phyloP scores from a whole-genome alignment of 495 filamentous ascomycete species.

The Penicillium cinerascens region DNA sequence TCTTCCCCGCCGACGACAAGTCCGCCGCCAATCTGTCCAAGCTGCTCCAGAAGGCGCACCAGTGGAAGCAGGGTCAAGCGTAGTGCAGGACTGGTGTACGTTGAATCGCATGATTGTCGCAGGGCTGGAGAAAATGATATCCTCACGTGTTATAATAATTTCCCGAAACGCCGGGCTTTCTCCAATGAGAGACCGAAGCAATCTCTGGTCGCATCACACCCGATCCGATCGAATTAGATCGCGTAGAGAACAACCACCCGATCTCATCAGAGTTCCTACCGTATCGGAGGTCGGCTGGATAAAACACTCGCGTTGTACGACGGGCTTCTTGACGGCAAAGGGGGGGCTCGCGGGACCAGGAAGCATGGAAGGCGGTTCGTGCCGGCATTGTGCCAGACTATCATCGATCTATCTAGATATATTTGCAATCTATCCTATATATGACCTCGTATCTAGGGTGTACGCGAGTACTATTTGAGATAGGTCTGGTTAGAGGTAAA shows the following conservation, averaged over 20 bases:
- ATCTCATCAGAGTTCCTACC: background rate
- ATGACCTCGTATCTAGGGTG: no score
- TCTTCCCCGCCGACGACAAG: slow-evolving; percentile 95
- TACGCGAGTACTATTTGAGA: no score
- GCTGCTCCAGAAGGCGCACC: slow-evolving; percentile 76
- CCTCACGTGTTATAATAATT: background rate
- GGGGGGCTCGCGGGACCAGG: background rate
- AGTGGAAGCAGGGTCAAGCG: slow-evolving; percentile 69
- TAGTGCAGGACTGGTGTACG: background rate
- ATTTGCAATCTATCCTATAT: background rate
- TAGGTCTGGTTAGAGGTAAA: no score
- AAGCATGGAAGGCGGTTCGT: background rate
- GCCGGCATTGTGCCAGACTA: background rate
- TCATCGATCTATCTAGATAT: background rate
- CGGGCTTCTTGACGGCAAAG: background rate
- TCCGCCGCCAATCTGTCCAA: slow-evolving; percentile 79
- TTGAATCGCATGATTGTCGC: background rate
- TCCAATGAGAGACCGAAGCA: background rate
- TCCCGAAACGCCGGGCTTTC: background rate
- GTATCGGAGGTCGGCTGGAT: background rate
- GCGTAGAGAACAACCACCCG: background rate
- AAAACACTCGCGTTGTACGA: background rate
- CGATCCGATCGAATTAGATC: background rate
- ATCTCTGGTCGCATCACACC: background rate
- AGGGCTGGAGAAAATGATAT: background rate